Evolutionary conservation across 2,329 filamentous ascomycete genomes (phyloP).

Genomic region (Myriosclerotinia duriaeana): DNA sequence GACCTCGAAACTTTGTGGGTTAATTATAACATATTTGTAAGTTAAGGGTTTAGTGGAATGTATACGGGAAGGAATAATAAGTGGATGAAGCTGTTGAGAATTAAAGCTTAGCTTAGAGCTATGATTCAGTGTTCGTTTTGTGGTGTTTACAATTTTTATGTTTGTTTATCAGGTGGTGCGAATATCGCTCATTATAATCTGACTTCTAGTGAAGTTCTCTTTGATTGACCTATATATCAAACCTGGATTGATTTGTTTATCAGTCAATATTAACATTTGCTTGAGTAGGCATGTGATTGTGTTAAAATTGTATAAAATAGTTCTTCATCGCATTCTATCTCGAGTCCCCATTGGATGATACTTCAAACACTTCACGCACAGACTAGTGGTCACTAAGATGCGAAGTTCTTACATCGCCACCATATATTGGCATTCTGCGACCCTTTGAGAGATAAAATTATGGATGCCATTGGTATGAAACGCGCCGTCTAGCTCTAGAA

Average conservation of each 20-base stretch:
- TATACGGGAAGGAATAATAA: not conserved
- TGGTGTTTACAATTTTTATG: not conserved
- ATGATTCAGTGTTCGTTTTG: not conserved
- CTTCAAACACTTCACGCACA: slow-evolving; percentile 21
- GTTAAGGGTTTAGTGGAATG: not conserved
- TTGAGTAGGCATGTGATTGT: not conserved
- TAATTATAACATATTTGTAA: too few relatives aligned
- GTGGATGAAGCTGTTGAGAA: not conserved
- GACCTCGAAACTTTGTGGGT: not conserved
- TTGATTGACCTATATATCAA: not conserved
- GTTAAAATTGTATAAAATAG: not conserved
- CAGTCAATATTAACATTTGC: not conserved
- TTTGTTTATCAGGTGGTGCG: not conserved
- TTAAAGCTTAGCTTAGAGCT: not conserved
- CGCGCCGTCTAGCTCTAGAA: slow-evolving; percentile 1
- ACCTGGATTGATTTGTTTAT: not conserved
- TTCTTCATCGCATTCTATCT: not conserved
- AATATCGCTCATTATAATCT: not conserved
- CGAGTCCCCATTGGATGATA: slow-evolving; percentile 8
- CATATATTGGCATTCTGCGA: not conserved
- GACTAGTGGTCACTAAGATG: slow-evolving; percentile 18
- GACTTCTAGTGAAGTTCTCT: slow-evolving; percentile 7
- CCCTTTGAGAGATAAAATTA: slow-evolving; percentile 1
- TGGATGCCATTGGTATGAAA: slow-evolving; percentile 3
- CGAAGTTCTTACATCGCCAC: slow-evolving; percentile 12